These are phyloP conservation scores for Didymella lethalis DNA, from an alignment of 2,329 filamentous ascomycete genomes.

Conservation along the genomic window DNA sequence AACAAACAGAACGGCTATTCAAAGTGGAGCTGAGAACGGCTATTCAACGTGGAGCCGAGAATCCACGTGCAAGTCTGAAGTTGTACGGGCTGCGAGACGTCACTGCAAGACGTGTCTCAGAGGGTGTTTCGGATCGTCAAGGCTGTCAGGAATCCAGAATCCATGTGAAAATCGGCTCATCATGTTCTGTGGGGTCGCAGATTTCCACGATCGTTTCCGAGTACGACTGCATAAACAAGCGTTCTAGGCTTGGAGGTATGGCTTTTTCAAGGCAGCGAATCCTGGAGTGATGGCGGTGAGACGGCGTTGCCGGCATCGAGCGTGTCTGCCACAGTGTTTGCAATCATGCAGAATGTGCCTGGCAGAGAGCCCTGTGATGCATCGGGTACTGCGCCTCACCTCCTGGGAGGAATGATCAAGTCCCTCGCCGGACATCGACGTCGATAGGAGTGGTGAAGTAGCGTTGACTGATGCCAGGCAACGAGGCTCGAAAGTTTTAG, in stretches of 20 bases:
- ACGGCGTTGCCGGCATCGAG: slow-evolving; percentile 5
- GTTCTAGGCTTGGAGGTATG: slow-evolving; percentile 22
- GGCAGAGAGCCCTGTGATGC: slow-evolving; percentile 20
- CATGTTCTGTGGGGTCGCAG: slow-evolving; percentile 6
- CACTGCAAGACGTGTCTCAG: slow-evolving; percentile 30
- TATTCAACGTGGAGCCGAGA: neutral
- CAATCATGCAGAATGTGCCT: slow-evolving; percentile 27
- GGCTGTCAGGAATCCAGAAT: slow-evolving; percentile 9
- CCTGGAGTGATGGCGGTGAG: slow-evolving; percentile 20
- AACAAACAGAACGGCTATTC: neutral
- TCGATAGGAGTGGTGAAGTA: slow-evolving; percentile 30
- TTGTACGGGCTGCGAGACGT: slow-evolving; percentile 28
- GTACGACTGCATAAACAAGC: slow-evolving; percentile 25
- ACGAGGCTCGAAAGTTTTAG: neutral
- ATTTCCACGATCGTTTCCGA: slow-evolving; percentile 15
- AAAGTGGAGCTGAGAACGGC: neutral
- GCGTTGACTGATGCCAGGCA: slow-evolving; percentile 26
- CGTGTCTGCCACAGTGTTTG: slow-evolving; percentile 3
- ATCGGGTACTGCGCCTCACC: slow-evolving; percentile 38
- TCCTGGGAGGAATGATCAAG: slow-evolving; percentile 26
- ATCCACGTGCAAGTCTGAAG: slow-evolving; percentile 2
- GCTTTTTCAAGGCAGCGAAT: slow-evolving; percentile 43
- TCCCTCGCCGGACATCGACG: slow-evolving; percentile 16
- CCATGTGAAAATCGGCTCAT: slow-evolving; percentile 21
- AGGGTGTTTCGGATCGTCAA: slow-evolving; percentile 37